Percentiles rank a stretch among this genome's conserved stretches.
These are phyloP conservation scores for Colletotrichum euphorbiae DNA, from an alignment of 2,329 filamentous ascomycete genomes.

Conservation along the genomic window DNA sequence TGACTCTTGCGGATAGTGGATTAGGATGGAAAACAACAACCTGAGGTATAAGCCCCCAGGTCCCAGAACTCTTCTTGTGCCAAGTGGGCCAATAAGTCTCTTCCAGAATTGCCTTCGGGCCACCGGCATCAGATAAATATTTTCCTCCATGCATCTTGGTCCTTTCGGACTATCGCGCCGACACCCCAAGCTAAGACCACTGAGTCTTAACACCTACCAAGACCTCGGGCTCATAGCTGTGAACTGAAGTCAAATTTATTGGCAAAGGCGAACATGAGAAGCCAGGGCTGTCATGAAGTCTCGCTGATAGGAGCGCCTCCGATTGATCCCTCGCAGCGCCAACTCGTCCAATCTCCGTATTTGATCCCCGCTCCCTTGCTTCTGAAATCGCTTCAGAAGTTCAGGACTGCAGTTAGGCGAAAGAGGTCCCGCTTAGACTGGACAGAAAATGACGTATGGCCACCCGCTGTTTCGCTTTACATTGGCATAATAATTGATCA, in stretches of 20 bases:
- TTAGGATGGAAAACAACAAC: not conserved
- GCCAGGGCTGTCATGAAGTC: not conserved
- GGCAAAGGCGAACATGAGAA: not conserved
- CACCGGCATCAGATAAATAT: conserved; percentile 27
- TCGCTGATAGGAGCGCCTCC: not conserved
- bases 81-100: conserved; percentile 26
- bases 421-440: not conserved
- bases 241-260: not conserved
- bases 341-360: conserved; percentile 12
- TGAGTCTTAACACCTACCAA: not conserved
- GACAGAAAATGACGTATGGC: conserved; percentile 15
- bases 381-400: not conserved
- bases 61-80: conserved; percentile 18
- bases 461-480: conserved; percentile 1
- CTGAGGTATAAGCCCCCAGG: not conserved
- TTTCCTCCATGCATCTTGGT: not conserved
- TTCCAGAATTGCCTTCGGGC: conserved; percentile 10
- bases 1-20: not conserved
- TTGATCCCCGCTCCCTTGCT: conserved; percentile 9
- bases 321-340: not conserved
- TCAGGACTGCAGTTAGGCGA: not conserved
- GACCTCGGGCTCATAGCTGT: not conserved
- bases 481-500: conserved; percentile 10
- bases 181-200: not conserved
- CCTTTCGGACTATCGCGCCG: conserved; percentile 8